phyloP scores from a whole-genome alignment of 1,284 basidiomycete species.

The Sporisorium sorghi region DNA sequence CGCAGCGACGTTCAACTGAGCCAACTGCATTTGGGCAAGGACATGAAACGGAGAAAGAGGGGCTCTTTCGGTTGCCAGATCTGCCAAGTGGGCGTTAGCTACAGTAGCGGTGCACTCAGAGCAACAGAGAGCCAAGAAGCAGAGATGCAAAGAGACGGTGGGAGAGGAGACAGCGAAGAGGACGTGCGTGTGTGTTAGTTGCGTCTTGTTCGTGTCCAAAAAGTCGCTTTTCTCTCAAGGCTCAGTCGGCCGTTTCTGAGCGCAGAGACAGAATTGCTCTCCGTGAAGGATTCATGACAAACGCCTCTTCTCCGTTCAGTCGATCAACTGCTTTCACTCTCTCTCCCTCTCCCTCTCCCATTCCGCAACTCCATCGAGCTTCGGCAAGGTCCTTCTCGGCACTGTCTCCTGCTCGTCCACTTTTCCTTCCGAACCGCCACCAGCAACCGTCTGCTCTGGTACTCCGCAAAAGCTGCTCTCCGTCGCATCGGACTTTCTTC shows the following conservation, averaged over 20 bases:
- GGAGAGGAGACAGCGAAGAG: not conserved
- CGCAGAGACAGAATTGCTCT: not conserved
- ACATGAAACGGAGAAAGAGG: too few species aligned
- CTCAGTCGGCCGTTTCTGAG: constrained; percentile 5
- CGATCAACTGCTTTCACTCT: not conserved
- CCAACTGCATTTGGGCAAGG: too few species aligned
- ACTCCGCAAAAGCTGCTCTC: not conserved
- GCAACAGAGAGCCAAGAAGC: too few species aligned
- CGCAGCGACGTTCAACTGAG: too few species aligned
- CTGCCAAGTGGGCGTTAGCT: too few species aligned
- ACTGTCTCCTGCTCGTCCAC: not conserved
- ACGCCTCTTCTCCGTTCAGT: constrained; percentile 6
- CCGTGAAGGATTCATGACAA: constrained; percentile 8
- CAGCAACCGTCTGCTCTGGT: not conserved
- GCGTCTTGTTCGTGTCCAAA: not conserved
- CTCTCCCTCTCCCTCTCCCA: not conserved
- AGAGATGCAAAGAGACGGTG: not conserved
- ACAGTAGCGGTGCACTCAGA: too few species aligned
- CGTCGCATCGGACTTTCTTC: not conserved
- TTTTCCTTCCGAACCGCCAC: not conserved
- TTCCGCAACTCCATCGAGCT: not conserved
- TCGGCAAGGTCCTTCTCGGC: constrained; percentile 1
- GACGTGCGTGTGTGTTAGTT: not conserved
- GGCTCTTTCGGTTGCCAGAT: too few species aligned
- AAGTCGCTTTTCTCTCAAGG: not conserved